phyloP scores from a whole-genome alignment of 179 eudicot genomes.

The Spinacia oleracea region DNA sequence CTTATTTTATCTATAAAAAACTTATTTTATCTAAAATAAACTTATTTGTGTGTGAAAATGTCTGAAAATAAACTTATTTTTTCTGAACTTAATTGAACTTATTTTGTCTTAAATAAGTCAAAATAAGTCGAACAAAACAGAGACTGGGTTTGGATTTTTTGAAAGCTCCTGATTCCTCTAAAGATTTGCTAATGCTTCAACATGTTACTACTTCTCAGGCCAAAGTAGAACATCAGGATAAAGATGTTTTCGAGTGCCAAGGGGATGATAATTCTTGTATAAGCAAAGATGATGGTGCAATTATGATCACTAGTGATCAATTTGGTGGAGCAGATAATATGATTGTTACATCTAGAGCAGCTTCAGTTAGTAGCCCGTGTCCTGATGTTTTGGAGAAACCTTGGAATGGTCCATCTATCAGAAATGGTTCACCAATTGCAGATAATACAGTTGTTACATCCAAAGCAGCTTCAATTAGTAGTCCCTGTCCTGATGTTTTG shows the following conservation, averaged over 20 bases:
- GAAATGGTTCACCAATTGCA: constrained; percentile 7
- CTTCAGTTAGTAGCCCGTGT: constrained; percentile 30
- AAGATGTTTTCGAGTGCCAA: constrained; percentile 29
- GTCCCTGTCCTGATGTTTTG: constrained; percentile 19
- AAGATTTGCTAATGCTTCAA: constrained; percentile 25
- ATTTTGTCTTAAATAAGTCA: no score
- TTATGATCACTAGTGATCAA: constrained; percentile 15
- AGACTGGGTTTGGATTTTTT: constrained; percentile 20
- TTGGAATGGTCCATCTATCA: constrained; percentile 19
- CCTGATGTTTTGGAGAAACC: constrained; percentile 23
- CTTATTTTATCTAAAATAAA: no score
- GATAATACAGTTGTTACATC: constrained; percentile 24
- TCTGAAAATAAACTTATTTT: no score
- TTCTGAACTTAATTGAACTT: no score
- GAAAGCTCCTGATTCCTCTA: constrained; percentile 19
- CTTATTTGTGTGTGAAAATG: no score
- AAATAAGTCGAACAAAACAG: no score
- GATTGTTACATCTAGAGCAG: constrained; percentile 27
- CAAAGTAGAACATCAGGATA: constrained; percentile 14
- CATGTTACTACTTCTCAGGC: constrained; percentile 15
- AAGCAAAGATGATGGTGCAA: constrained; percentile 31
- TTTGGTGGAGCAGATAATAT: constrained; percentile 21
- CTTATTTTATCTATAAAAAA: no score
- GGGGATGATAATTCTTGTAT: constrained; percentile 35
- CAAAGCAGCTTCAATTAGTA: constrained; percentile 33